Evolutionary conservation across 2,329 filamentous ascomycete species (phyloP), one percentile per base, ranked within the genome.

Genomic region (Akanthomyces uredinophilus): DNA sequence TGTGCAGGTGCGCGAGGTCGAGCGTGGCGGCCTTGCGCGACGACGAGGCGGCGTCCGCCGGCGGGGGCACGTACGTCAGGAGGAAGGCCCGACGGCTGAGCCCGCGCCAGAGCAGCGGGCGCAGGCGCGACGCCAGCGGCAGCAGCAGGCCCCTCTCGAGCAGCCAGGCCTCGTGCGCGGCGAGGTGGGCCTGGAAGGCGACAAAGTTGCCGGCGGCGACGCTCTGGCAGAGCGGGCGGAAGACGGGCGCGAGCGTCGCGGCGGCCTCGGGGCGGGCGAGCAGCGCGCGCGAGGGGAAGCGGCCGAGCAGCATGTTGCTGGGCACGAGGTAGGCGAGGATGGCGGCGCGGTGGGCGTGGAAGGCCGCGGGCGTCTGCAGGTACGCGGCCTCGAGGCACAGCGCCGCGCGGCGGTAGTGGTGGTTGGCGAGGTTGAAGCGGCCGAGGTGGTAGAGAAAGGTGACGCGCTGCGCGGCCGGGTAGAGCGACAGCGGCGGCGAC

Each of bases 371-470:
- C 0, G 82, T 85, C 73, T 96, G 88, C 56, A 87, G 77, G 74
- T 96, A 97, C 3, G 94, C 91, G 29, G 87, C 82, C 69, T 96
- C 85, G 7, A 97, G 79, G 41, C 89, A 91, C 54, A 86, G 79
- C 58, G 88, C 85, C 0, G 93, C 92, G 29, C 90, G 87, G 65
- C 85, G 86, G 74, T 92, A 96, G 71, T 96, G 88, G 67, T 87
- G 89, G 73, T 91, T 93, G 65, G 90, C 87, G 72, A 96, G 92
- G 70, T 93, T 87, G 75, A 94, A 97, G 63, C 92, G 88, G 20
- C 94, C 94, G 6, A 98, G 87, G 72, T 96, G 96, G 77, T 96
- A 97, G 16, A 98, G 87, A 69, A 93, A 98, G 4, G 92, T 96
- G 56, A 96, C 92, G 54, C 92, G 86, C 72, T 98, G 91, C 6